Evolutionary conservation across 306 rosid species (phyloP).

Genomic region (Malus asiatica): DNA sequence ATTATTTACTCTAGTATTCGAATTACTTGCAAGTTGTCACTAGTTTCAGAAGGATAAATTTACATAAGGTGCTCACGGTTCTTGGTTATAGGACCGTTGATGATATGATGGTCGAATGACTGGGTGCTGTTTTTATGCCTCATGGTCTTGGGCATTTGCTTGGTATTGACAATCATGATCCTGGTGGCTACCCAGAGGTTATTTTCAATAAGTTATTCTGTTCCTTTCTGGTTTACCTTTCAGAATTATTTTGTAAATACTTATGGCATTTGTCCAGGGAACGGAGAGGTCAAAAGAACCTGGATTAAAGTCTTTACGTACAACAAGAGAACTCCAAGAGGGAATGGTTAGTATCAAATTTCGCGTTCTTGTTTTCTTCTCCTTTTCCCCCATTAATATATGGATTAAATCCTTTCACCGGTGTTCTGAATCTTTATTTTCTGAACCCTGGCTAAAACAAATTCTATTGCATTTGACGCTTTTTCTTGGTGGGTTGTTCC

Average conservation of each 20-base stretch:
- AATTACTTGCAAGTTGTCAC: constrained; percentile 10
- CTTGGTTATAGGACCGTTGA: constrained; percentile 54
- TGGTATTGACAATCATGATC: constrained; percentile 90
- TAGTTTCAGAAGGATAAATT: neutral
- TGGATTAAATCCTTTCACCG: neutral
- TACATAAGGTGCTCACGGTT: neutral
- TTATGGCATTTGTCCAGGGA: constrained; percentile 28
- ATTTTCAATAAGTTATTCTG: constrained; percentile 10
- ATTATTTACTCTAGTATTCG: neutral
- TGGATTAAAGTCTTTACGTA: constrained; percentile 71
- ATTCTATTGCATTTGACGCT: neutral
- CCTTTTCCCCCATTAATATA: neutral
- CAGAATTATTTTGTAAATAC: too few species aligned
- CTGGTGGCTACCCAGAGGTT: constrained; percentile 91
- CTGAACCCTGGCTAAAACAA: neutral
- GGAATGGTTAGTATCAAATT: constrained; percentile 67
- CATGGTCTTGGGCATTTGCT: constrained; percentile 95
- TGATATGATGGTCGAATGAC: constrained; percentile 55
- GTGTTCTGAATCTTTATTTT: neutral
- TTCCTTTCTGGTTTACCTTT: constrained; percentile 3
- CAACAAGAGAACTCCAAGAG: constrained; percentile 50
- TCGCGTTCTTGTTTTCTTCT: neutral
- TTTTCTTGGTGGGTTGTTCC: constrained; percentile 1
- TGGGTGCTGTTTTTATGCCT: constrained; percentile 89
- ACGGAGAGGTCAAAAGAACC: constrained; percentile 63